Conservation (phyloP, 2,329 filamentous ascomycete genomes). For the Fusarium metavorans region DNA sequence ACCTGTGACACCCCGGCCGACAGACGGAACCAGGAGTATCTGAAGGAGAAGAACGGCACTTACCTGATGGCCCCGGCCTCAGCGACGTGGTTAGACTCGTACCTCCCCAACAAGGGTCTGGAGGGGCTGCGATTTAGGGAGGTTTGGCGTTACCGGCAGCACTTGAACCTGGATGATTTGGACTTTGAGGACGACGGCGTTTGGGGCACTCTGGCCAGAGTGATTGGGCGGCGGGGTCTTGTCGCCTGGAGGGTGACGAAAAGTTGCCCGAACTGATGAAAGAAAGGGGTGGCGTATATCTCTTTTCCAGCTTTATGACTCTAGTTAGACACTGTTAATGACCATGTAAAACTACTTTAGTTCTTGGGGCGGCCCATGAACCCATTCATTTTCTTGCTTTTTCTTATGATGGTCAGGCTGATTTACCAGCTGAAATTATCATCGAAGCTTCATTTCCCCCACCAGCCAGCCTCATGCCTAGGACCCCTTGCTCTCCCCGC, state of each 20-base stretch:
- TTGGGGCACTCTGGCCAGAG: conserved; percentile 75
- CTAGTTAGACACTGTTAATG: conserved; percentile 34
- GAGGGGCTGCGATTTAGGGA: conserved; percentile 74
- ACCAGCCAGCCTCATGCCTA: conserved; percentile 8
- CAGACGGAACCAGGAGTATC: conserved; percentile 65
- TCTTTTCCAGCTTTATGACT: conserved; percentile 24
- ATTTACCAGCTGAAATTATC: neutral
- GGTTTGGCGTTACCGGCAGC: conserved; percentile 75
- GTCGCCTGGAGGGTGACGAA: conserved; percentile 74
- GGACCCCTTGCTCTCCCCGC: conserved; percentile 19
- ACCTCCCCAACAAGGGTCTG: conserved; percentile 68
- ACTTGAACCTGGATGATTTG: conserved; percentile 84
- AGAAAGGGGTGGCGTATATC: conserved; percentile 13
- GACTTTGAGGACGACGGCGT: conserved; percentile 83
- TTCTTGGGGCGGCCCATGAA: conserved; percentile 20
- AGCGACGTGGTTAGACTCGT: conserved; percentile 76
- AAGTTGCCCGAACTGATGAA: conserved; percentile 58
- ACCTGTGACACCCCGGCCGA: conserved; percentile 72
- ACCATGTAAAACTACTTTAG: conserved; percentile 24
- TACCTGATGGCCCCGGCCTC: conserved; percentile 81
- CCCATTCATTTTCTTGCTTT: conserved; percentile 4
- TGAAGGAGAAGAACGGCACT: conserved; percentile 72
- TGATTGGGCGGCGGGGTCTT: conserved; percentile 73
- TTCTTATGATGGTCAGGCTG: neutral
- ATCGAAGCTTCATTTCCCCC: conserved; percentile 11